Percentiles rank a stretch among this genome's conserved stretches.
These are phyloP conservation scores for Fraxinus cuspidata DNA, from an alignment of 257 asterid genomes.

Conservation along the genomic window DNA sequence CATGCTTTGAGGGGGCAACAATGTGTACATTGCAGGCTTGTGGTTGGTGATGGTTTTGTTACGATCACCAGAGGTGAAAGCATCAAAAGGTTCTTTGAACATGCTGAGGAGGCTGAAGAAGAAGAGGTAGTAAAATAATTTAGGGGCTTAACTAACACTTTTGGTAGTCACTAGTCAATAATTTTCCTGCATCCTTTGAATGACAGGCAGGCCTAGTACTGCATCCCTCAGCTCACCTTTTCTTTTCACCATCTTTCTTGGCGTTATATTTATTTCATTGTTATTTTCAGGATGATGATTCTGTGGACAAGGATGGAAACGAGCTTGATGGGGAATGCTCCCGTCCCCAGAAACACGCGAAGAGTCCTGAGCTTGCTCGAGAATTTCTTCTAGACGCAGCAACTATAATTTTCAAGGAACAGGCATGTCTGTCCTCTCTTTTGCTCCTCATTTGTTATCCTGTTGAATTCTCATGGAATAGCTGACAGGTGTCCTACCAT, in stretches of 20 bases:
- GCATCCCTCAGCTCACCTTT: constrained; percentile 8
- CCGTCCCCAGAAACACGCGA: constrained; percentile 99
- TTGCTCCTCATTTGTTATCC: not conserved
- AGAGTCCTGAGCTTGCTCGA: constrained; percentile 99
- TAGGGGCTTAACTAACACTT: constrained; percentile 6
- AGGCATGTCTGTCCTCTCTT: constrained; percentile 55
- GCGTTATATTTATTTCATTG: constrained; percentile 17
- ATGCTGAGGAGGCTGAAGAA: constrained; percentile 99
- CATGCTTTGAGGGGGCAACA: constrained; percentile 92
- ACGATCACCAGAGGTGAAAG: constrained; percentile 77
- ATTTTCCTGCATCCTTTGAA: not conserved
- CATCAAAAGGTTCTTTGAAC: constrained; percentile 88
- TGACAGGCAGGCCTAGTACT: constrained; percentile 17
- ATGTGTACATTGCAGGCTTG: constrained; percentile 95
- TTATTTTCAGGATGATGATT: constrained; percentile 84
- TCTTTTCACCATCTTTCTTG: not conserved
- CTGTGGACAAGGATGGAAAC: constrained; percentile 93
- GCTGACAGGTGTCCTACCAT: not conserved
- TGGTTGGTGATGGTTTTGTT: constrained; percentile 88
- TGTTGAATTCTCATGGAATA: not conserved
- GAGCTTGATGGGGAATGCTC: constrained; percentile 93
- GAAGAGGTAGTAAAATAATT: constrained; percentile 75
- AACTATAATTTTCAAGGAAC: constrained; percentile 94
- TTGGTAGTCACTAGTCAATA: constrained; percentile 10
- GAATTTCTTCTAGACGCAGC: constrained; percentile 99